Conservation (phyloP, 176 grass and related monocot species). For the Triticum timopheevii region DNA sequence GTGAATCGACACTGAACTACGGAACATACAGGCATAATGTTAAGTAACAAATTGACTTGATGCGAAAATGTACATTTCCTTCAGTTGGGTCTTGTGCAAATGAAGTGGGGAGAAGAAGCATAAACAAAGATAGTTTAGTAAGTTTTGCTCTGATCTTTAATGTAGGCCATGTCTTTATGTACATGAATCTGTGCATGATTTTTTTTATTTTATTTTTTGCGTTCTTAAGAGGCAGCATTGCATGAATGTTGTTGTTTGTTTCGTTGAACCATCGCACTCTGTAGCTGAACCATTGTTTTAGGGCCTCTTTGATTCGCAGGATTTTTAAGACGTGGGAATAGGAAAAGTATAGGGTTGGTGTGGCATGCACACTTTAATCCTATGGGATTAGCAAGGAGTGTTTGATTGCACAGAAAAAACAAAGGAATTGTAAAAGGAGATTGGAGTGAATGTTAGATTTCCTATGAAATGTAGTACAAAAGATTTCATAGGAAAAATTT, state of each 20-base stretch:
- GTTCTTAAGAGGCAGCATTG: background rate
- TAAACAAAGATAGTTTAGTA: background rate
- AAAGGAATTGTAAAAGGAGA: too few species aligned
- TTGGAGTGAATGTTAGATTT: too few species aligned
- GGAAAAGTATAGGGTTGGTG: too few species aligned
- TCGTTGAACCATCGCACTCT: background rate
- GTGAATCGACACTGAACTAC: background rate
- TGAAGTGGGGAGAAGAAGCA: background rate
- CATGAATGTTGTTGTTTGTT: background rate
- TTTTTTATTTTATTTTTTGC: background rate
- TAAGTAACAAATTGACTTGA: background rate
- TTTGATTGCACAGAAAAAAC: too few species aligned
- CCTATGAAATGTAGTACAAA: too few species aligned
- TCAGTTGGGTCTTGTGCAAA: background rate
- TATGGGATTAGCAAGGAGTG: too few species aligned
- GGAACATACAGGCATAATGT: background rate
- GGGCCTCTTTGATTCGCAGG: too few species aligned
- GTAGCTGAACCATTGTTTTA: background rate
- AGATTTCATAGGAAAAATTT: too few species aligned
- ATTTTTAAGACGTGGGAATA: too few species aligned
- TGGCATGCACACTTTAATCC: too few species aligned
- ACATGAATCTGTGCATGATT: background rate
- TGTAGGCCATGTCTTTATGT: background rate
- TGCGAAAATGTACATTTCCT: background rate
- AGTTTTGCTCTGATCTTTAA: slow-evolving; percentile 1